Conservation (phyloP, 1,284 basidiomycete genomes). For the Cryptococcus sp. region DNA sequence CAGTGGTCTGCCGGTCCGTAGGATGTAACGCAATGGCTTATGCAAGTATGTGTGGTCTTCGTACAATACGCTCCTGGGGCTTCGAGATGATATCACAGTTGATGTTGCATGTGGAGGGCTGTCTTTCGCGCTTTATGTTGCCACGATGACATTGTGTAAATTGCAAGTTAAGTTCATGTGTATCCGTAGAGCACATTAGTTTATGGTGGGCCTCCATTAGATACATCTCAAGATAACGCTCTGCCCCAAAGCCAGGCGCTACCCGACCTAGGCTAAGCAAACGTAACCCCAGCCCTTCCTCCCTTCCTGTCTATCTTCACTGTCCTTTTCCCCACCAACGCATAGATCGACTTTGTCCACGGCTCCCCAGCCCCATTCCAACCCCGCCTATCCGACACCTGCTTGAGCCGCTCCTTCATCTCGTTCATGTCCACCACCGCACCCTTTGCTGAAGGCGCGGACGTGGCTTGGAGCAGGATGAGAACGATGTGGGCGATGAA, state of each 20-base stretch:
- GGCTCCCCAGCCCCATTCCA: conserved; percentile 29
- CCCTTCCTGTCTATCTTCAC: conserved; percentile 39
- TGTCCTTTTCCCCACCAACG: conserved; percentile 34
- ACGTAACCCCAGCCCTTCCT: conserved; percentile 28
- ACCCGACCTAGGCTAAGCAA: conserved; percentile 24
- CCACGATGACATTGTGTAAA: too few species aligned
- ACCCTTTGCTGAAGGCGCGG: not conserved
- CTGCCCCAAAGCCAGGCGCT: too few species aligned
- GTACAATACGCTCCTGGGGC: not conserved
- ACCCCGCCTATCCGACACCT: conserved; percentile 30
- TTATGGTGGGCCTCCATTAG: too few species aligned
- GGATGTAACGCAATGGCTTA: too few species aligned
- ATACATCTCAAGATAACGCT: too few species aligned
- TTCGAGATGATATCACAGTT: too few species aligned
- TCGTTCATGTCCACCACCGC: conserved; percentile 24
- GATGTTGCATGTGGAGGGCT: not conserved
- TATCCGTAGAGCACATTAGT: not conserved
- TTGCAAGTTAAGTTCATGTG: too few species aligned
- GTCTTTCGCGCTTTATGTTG: too few species aligned
- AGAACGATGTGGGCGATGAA: conserved; percentile 36
- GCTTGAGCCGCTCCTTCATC: conserved; percentile 30
- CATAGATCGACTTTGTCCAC: conserved; percentile 35
- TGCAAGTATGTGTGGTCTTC: too few species aligned
- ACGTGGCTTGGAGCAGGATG: conserved; percentile 25
- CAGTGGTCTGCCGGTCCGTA: conserved; percentile 16